phyloP scores from a whole-genome alignment of 345 rosid species.

The Salix purpurea region DNA sequence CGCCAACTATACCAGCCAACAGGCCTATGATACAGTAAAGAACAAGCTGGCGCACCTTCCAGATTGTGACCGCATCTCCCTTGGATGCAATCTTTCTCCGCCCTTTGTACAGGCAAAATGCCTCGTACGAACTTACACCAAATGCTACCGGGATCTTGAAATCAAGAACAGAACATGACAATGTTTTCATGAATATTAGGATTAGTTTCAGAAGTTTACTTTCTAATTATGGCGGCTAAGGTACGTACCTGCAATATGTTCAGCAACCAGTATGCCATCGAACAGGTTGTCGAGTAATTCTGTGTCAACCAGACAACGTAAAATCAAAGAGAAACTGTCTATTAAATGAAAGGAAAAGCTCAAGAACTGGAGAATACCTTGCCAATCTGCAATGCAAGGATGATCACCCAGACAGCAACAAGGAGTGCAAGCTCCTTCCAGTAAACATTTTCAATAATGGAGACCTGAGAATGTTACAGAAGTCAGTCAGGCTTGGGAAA shows the following conservation, averaged over 20 bases:
- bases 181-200: not conserved
- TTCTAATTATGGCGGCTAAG: not conserved
- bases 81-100: constrained; percentile 33
- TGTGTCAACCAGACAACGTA: not conserved
- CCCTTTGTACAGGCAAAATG: constrained; percentile 37
- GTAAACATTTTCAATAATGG: constrained; percentile 32
- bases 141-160: constrained; percentile 23
- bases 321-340: not conserved
- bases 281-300: constrained; percentile 19
- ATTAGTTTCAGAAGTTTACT: too few species aligned
- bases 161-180: not conserved
- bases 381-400: constrained; percentile 42
- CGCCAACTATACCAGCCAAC: constrained; percentile 35
- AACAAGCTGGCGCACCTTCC: constrained; percentile 12
- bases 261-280: constrained; percentile 15
- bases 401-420: constrained; percentile 41
- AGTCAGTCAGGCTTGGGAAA: constrained; percentile 5
- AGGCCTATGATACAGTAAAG: constrained; percentile 18
- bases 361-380: constrained; percentile 29
- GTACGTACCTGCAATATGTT: constrained; percentile 19
- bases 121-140: constrained; percentile 22
- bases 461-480: constrained; percentile 24
- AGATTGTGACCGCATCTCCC: constrained; percentile 32
- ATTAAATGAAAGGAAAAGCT: not conserved
- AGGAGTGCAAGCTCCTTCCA: constrained; percentile 51